Conservation (phyloP, 345 rosid genomes). For the Acer campestre region DNA sequence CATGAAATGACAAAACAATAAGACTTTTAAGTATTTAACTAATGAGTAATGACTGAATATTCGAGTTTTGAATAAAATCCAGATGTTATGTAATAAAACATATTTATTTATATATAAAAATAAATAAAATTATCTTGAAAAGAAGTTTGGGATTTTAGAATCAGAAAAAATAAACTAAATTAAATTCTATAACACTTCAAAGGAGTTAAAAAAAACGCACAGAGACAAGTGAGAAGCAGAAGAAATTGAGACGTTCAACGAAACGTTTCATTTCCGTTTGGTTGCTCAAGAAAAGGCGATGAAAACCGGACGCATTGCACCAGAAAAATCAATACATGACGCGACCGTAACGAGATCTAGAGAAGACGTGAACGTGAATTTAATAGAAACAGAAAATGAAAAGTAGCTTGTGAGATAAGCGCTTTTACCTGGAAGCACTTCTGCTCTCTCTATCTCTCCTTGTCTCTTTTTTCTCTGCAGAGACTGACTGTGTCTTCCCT, state of each 20-base stretch:
- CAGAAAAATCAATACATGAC: neutral
- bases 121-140: too few species aligned
- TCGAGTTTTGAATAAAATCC: too few species aligned
- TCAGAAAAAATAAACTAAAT: neutral
- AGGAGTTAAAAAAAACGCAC: neutral
- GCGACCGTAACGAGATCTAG: neutral
- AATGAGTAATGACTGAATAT: too few species aligned
- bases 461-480: neutral
- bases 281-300: neutral
- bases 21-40: too few species aligned
- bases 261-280: neutral
- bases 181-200: neutral
- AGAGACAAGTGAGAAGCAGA: neutral
- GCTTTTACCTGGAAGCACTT: constrained; percentile 6
- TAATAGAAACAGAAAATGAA: neutral
- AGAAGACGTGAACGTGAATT: neutral
- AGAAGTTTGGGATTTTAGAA: too few species aligned
- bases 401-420: neutral
- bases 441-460: neutral
- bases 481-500: neutral
- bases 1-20: too few species aligned
- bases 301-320: neutral
- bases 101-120: too few species aligned
- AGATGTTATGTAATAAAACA: too few species aligned
- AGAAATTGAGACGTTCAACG: neutral